Percentiles rank a stretch among this genome's conserved stretches.
Conservation (phyloP, 2,329 filamentous ascomycete species). For the Amauroascus niger region DNA sequence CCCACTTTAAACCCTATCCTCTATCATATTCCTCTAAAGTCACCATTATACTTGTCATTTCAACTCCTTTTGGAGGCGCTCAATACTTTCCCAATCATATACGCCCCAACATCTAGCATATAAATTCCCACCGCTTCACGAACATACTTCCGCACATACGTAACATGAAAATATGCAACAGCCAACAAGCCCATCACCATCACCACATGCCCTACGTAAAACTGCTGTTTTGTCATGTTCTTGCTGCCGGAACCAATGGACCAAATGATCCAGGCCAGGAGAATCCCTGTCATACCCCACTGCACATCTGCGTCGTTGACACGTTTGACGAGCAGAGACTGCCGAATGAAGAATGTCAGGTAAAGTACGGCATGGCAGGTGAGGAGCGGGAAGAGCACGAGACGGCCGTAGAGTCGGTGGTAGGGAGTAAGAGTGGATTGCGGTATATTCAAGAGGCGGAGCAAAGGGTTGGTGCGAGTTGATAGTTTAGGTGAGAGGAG, state of each 20-base stretch:
- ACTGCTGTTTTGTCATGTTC: slow-evolving; percentile 41
- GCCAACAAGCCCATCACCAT: slow-evolving; percentile 43
- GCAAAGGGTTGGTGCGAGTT: slow-evolving; percentile 34
- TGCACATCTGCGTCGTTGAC: slow-evolving; percentile 50
- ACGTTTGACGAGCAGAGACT: slow-evolving; percentile 43
- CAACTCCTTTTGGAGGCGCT: background rate
- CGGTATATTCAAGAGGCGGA: slow-evolving; percentile 44
- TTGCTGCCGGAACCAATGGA: slow-evolving; percentile 30
- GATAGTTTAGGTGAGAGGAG: slow-evolving; percentile 39
- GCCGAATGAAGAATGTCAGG: slow-evolving; percentile 47
- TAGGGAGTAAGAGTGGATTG: slow-evolving; percentile 48
- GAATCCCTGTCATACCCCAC: slow-evolving; percentile 44
- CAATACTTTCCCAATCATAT: slow-evolving; percentile 20
- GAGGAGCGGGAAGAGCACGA: slow-evolving; percentile 44
- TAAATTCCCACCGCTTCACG: slow-evolving; percentile 42
- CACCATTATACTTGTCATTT: background rate
- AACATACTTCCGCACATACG: slow-evolving; percentile 46
- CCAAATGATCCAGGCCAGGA: slow-evolving; percentile 43
- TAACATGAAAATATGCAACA: slow-evolving; percentile 47
- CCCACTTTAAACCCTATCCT: too few species aligned
- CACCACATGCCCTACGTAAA: slow-evolving; percentile 48
- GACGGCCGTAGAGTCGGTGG: slow-evolving; percentile 50
- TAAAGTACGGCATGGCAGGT: slow-evolving; percentile 47
- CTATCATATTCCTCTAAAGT: too few species aligned
- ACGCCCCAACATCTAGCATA: slow-evolving; percentile 31